These are phyloP conservation scores for Closterium sp. DNA, from an alignment of 139 green algal species.

Conservation along the genomic window DNA sequence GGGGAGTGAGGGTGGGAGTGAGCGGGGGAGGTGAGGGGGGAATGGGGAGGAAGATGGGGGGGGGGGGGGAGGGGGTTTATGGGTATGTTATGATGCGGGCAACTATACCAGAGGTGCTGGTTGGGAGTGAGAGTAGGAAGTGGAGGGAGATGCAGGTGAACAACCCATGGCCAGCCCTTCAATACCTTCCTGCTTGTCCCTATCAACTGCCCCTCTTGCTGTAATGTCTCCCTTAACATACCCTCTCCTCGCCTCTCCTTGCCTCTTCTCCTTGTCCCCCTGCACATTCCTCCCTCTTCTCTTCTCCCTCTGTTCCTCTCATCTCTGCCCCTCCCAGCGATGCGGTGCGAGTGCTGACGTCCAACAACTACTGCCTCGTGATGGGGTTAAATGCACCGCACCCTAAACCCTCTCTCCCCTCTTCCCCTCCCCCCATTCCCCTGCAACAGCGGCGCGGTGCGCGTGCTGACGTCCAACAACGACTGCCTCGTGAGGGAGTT, in stretches of 20 bases:
- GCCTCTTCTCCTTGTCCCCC: neutral
- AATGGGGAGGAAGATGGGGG: too few relatives aligned
- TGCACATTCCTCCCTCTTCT: too few relatives aligned
- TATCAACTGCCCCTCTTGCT: neutral
- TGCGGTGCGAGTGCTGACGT: conserved; percentile 61
- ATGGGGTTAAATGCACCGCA: conserved; percentile 28
- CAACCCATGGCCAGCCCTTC: too few relatives aligned
- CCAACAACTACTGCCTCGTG: conserved; percentile 82
- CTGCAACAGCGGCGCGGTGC: conserved; percentile 27
- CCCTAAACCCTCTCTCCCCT: neutral
- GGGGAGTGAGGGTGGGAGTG: too few relatives aligned
- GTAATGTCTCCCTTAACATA: neutral
- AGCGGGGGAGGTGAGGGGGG: too few relatives aligned
- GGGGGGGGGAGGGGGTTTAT: too few relatives aligned
- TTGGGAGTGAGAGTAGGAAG: neutral
- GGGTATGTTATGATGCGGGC: too few relatives aligned
- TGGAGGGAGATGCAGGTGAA: too few relatives aligned
- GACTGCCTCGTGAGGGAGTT: conserved; percentile 61
- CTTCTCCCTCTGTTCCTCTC: too few relatives aligned
- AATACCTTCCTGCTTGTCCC: too few relatives aligned
- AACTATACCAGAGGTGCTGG: too few relatives aligned
- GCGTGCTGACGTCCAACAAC: conserved; percentile 83
- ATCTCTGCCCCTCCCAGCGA: neutral
- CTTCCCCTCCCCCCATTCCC: neutral
- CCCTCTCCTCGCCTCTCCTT: too few relatives aligned